Evolutionary conservation across 371 early-diverging fungal genomes (phyloP).

Genomic region (Mortierella polycephala): DNA sequence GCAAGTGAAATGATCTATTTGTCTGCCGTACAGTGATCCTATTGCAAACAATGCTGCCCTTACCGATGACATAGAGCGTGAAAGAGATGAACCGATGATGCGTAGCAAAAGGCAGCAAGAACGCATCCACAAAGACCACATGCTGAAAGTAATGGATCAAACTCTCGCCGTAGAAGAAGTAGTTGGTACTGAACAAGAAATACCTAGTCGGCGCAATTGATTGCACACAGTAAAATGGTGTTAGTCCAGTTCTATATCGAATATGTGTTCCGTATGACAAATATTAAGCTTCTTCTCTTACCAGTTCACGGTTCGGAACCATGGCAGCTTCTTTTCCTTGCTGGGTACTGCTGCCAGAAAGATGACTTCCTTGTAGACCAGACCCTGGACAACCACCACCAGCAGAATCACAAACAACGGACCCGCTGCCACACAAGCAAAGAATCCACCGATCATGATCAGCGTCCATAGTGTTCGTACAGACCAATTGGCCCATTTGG

Average conservation of each 20-base stretch:
- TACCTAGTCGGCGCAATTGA: slow-evolving; percentile 60
- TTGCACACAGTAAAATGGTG: neutral
- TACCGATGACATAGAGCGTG: slow-evolving; percentile 85
- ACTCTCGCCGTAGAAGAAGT: slow-evolving; percentile 94
- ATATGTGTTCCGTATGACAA: neutral
- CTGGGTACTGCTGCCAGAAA: slow-evolving; percentile 86
- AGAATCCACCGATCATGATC: slow-evolving; percentile 89
- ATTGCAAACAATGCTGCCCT: slow-evolving; percentile 1
- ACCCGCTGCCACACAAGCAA: slow-evolving; percentile 82
- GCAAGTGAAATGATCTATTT: too few species aligned
- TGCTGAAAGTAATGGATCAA: slow-evolving; percentile 89
- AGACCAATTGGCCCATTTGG: slow-evolving; percentile 83
- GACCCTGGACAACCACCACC: slow-evolving; percentile 83
- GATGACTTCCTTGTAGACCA: slow-evolving; percentile 93
- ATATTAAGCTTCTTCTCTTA: slow-evolving; percentile 53
- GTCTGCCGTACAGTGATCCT: too few species aligned
- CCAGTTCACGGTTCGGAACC: slow-evolving; percentile 95
- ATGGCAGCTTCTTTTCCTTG: slow-evolving; percentile 87
- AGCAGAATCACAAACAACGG: slow-evolving; percentile 83
- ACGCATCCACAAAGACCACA: slow-evolving; percentile 81
- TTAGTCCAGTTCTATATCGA: too few species aligned
- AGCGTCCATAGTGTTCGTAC: slow-evolving; percentile 87
- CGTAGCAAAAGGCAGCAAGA: slow-evolving; percentile 85
- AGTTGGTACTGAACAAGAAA: slow-evolving; percentile 86
- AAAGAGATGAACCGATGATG: slow-evolving; percentile 97